Percentiles rank a stretch among this genome's conserved stretches.
Conservation (phyloP, 768 basidiomycete species). For the Hypholoma fasciculare region DNA sequence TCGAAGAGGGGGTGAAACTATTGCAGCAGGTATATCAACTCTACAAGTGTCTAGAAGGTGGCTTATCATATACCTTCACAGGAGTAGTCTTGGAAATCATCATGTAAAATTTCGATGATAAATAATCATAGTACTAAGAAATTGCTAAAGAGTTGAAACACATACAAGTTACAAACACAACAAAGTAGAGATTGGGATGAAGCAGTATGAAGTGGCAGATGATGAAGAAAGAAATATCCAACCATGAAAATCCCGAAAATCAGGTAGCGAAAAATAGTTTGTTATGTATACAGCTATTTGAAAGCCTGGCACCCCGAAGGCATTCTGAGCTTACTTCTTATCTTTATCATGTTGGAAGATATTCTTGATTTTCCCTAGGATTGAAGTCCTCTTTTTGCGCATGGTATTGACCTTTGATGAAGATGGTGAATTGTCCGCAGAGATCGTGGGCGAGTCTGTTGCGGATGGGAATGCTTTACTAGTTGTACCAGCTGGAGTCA, state of each 20-base stretch:
- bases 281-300: too few species aligned
- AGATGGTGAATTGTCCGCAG: conserved; percentile 18
- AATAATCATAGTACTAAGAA: background rate
- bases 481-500: too few species aligned
- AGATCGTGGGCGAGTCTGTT: conserved; percentile 12
- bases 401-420: conserved; percentile 36
- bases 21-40: conserved; percentile 70
- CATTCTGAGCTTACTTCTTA: conserved; percentile 17
- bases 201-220: background rate
- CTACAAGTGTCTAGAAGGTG: background rate
- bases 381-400: conserved; percentile 50
- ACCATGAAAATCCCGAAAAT: conserved; percentile 5
- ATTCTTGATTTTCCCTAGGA: conserved; percentile 54
- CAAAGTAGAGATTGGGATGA: conserved; percentile 1
- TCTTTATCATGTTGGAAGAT: conserved; percentile 47
- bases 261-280: background rate
- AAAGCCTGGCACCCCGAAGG: too few species aligned
- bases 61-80: background rate
- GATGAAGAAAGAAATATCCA: conserved; percentile 4
- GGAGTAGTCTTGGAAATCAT: conserved; percentile 24
- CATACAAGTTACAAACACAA: conserved; percentile 8
- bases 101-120: conserved; percentile 2
- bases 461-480: conserved; percentile 17
- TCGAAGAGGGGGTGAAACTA: conserved; percentile 88
- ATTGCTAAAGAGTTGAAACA: conserved; percentile 1